Percentiles rank a stretch among this genome's conserved stretches.
These are phyloP conservation scores for Boletus rubescentipes DNA, from an alignment of 768 basidiomycete species.

Conservation along the genomic window DNA sequence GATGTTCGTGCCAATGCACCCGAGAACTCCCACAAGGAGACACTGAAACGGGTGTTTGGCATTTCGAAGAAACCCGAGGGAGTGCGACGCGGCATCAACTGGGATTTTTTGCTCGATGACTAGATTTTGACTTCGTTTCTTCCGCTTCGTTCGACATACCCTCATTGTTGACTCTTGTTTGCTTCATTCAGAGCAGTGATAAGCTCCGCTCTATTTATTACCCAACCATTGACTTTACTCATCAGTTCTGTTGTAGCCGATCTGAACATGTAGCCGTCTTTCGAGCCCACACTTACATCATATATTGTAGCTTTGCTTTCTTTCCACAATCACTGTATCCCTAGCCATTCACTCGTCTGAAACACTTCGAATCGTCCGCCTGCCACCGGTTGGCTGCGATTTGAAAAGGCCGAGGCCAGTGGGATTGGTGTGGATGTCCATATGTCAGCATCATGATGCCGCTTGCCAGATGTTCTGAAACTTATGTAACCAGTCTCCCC, in stretches of 20 bases:
- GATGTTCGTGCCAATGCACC: conserved; percentile 64
- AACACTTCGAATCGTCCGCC: background rate
- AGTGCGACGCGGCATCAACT: conserved; percentile 49
- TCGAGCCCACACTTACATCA: conserved; percentile 7
- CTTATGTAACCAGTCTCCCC: background rate
- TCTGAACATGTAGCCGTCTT: conserved; percentile 27
- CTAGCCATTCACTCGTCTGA: conserved; percentile 16
- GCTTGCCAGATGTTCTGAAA: background rate
- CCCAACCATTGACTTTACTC: conserved; percentile 1
- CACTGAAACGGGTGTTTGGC: conserved; percentile 61
- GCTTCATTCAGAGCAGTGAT: conserved; percentile 9
- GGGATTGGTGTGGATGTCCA: background rate
- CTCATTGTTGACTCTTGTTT: conserved; percentile 1
- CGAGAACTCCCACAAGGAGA: conserved; percentile 62
- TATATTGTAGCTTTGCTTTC: conserved; percentile 22
- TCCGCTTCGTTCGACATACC: conserved; percentile 16
- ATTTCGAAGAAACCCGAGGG: conserved; percentile 54
- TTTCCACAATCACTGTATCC: conserved; percentile 21
- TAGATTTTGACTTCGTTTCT: conserved; percentile 27
- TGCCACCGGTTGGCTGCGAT: background rate
- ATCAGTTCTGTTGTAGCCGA: conserved; percentile 26
- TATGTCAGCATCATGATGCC: background rate
- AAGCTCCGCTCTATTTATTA: conserved; percentile 21
- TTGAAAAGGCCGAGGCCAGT: background rate
- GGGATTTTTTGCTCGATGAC: conserved; percentile 80